Conservation (phyloP, 768 basidiomycete genomes). For the Sarcomyxa edulis region DNA sequence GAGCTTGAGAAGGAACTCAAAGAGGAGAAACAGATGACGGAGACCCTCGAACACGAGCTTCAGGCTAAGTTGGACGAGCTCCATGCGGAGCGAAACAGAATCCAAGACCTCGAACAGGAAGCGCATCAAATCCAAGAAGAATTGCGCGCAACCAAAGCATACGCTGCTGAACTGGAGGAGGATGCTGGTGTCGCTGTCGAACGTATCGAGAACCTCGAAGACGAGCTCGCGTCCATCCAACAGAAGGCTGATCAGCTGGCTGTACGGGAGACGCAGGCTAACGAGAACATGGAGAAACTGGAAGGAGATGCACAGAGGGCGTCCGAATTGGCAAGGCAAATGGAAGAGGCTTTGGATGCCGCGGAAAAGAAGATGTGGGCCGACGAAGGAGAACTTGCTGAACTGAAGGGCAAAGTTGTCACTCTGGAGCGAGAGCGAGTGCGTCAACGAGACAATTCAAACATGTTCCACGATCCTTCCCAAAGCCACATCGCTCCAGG, state of each 20-base stretch:
- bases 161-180: slow-evolving; percentile 57
- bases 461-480: slow-evolving; percentile 12
- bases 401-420: slow-evolving; percentile 45
- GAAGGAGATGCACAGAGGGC: slow-evolving; percentile 49
- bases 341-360: slow-evolving; percentile 74
- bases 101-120: slow-evolving; percentile 27
- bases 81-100: slow-evolving; percentile 20
- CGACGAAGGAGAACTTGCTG: slow-evolving; percentile 49
- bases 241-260: slow-evolving; percentile 40
- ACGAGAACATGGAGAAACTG: slow-evolving; percentile 43
- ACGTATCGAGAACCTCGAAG: slow-evolving; percentile 52
- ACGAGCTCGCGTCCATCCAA: slow-evolving; percentile 41
- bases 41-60: slow-evolving; percentile 41
- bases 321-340: slow-evolving; percentile 53
- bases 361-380: slow-evolving; percentile 65
- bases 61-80: slow-evolving; percentile 31
- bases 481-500: slow-evolving; percentile 21
- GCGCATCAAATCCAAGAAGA: slow-evolving; percentile 37
- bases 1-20: slow-evolving; percentile 53
- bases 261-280: slow-evolving; percentile 39
- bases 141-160: slow-evolving; percentile 41
- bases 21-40: slow-evolving; percentile 42
- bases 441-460: slow-evolving; percentile 2
- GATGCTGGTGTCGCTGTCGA: slow-evolving; percentile 47
- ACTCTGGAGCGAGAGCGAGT: slow-evolving; percentile 54